Base-by-base conservation (phyloP, 495 filamentous ascomycete genomes). In the Xylaria castorea region DNA sequence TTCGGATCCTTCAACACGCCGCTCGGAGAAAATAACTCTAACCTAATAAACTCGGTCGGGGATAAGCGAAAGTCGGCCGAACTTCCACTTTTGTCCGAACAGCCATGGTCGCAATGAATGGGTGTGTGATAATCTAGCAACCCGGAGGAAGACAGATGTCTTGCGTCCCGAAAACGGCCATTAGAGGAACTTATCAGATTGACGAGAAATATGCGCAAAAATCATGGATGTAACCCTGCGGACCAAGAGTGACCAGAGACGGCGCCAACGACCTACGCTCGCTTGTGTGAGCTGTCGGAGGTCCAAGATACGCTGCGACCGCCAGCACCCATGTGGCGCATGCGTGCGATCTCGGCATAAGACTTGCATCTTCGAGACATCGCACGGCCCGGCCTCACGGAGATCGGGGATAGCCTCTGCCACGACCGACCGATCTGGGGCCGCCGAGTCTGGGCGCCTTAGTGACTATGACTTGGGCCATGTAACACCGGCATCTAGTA, bases 221-320 rank as follows among this genome's bases (percentile, higher is more conserved):
- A 38, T 12, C 67, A 71, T 71, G 58, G 46, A 53, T 44, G 60
- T 27, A 53, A 36, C 69, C 25, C 55, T 40, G 4, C 4, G n/a
- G 14, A 32, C 68, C 8, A 62, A 42, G 38, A 40, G 38, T 25
- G 68, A 62, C 25, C 66, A 57, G 50, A 70, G 46, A 50, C 69
- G 69, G 8, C 69, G 69, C 34, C 42, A 48, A 51, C 42, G 69
- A 18, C 69, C 69, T n/a, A 36, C 69, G 18, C 60, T 71, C 2
- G 69, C 86, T 3, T 88, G 86, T 74, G 70, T 74, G 42, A 77
- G 84, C 1, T 89, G 87, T 53, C 76, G 85, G 40, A 81, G 75
- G 69, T 81, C 85, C 18, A 89, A 89, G 68, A 83, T 87, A n/a
- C 78, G 79, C 72, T 89, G 87, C 74, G 83, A 87, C 77, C 80